These are phyloP conservation scores for Botrytis elliptica DNA, from an alignment of 2,329 filamentous ascomycete genomes.

Conservation along the genomic window DNA sequence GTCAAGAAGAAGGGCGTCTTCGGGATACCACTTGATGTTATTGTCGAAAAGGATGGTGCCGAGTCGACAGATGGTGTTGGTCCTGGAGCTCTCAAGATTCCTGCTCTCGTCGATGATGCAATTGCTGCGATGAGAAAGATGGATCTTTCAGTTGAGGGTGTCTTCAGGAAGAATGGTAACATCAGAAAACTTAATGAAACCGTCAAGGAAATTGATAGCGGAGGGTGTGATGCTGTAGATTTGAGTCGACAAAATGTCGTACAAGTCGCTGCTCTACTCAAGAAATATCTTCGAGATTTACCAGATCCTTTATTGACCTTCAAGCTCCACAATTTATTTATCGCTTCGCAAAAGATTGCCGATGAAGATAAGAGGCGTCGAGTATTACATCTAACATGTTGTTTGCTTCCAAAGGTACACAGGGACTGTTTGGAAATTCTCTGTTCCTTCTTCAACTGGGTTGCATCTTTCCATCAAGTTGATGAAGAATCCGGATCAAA, in stretches of 20 bases:
- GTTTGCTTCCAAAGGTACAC: slow-evolving; percentile 86
- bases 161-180: slow-evolving; percentile 98
- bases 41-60: slow-evolving; percentile 90
- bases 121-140: slow-evolving; percentile 95
- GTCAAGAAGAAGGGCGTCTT: slow-evolving; percentile 94
- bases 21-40: slow-evolving; percentile 80
- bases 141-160: slow-evolving; percentile 97
- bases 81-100: slow-evolving; percentile 84
- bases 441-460: slow-evolving; percentile 96
- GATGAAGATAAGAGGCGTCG: slow-evolving; percentile 81
- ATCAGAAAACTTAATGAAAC: slow-evolving; percentile 90
- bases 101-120: slow-evolving; percentile 91
- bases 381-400: slow-evolving; percentile 86
- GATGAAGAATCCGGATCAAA: slow-evolving; percentile 97
- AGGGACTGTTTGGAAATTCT: slow-evolving; percentile 93
- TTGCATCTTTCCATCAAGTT: slow-evolving; percentile 92
- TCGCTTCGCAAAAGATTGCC: slow-evolving; percentile 82
- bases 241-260: slow-evolving; percentile 87
- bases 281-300: slow-evolving; percentile 91
- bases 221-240: slow-evolving; percentile 81
- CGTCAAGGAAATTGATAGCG: slow-evolving; percentile 79
- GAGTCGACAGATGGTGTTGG: slow-evolving; percentile 98
- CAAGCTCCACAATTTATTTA: slow-evolving; percentile 89
- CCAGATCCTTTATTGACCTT: slow-evolving; percentile 93
- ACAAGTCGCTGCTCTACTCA: slow-evolving; percentile 88